Conservation (phyloP, 192 early-diverging fungal species). For the Backusella australiensis region DNA sequence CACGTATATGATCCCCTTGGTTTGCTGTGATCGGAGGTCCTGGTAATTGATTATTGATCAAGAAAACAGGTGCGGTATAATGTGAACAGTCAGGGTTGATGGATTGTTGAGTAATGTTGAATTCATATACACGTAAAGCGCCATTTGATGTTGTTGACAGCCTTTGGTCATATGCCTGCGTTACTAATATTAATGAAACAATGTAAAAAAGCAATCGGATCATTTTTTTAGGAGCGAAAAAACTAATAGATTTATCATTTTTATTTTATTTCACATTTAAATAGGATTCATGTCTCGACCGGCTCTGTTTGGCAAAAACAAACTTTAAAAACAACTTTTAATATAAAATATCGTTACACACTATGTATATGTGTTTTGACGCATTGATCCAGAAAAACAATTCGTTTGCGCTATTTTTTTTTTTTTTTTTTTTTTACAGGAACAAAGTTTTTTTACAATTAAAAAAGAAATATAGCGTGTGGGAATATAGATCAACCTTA, state of each 20-base stretch:
- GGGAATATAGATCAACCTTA: background rate
- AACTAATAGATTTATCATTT: background rate
- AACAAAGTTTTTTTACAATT: background rate
- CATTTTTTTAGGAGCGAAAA: background rate
- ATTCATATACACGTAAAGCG: conserved; percentile 21
- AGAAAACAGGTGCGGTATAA: conserved; percentile 12
- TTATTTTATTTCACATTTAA: background rate
- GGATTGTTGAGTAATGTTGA: conserved; percentile 16
- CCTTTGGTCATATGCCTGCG: background rate
- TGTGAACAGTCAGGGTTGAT: conserved; percentile 26
- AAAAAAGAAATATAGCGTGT: background rate
- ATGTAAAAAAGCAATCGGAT: background rate
- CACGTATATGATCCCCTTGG: conserved; percentile 44
- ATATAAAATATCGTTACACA: background rate
- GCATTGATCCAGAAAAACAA: background rate
- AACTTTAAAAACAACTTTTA: background rate
- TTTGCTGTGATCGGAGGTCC: conserved; percentile 52
- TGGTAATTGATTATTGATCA: conserved; percentile 30
- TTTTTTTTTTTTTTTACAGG: background rate
- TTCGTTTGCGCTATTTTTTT: background rate
- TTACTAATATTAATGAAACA: background rate
- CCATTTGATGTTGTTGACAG: background rate
- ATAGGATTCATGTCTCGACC: background rate
- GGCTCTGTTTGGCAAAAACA: background rate
- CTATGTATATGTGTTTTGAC: background rate